These are phyloP conservation scores for Pseudozyma sp. DNA, from an alignment of 1,284 basidiomycete genomes.

Conservation along the genomic window DNA sequence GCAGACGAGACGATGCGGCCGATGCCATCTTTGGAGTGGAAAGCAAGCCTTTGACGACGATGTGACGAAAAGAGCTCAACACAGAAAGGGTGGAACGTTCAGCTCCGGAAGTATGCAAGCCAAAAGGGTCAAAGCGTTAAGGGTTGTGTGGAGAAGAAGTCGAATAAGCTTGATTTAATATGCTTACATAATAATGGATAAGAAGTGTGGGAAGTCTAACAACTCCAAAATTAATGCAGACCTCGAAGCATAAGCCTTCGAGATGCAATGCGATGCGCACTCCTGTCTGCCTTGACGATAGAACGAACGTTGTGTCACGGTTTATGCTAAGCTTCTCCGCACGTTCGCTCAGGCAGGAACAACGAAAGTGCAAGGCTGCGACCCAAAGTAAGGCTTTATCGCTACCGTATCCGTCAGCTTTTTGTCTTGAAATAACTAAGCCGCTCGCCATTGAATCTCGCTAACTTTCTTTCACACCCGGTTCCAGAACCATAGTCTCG, in stretches of 20 bases:
- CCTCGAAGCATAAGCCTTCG: too few relatives aligned
- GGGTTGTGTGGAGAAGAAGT: neutral
- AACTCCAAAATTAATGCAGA: too few relatives aligned
- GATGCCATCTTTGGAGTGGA: constrained; percentile 4
- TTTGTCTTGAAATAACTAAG: neutral
- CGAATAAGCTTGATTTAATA: too few relatives aligned
- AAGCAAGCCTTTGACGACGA: neutral
- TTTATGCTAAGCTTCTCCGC: too few relatives aligned
- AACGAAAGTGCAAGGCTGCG: too few relatives aligned
- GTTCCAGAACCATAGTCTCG: neutral
- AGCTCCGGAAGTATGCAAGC: neutral
- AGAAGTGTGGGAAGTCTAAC: too few relatives aligned
- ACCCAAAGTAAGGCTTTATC: neutral
- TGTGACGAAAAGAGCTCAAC: too few relatives aligned
- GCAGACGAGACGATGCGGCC: constrained; percentile 2
- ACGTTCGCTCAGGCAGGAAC: too few relatives aligned
- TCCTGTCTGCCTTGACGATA: neutral
- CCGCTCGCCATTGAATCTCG: neutral
- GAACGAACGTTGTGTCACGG: too few relatives aligned
- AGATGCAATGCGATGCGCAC: constrained; percentile 3
- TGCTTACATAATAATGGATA: too few relatives aligned
- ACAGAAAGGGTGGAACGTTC: neutral
- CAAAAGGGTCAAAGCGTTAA: constrained; percentile 19
- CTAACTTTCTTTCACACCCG: constrained; percentile 2
- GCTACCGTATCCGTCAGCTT: neutral